Conservation (phyloP, 768 basidiomycete species). For the Clitopilus hobsonii region DNA sequence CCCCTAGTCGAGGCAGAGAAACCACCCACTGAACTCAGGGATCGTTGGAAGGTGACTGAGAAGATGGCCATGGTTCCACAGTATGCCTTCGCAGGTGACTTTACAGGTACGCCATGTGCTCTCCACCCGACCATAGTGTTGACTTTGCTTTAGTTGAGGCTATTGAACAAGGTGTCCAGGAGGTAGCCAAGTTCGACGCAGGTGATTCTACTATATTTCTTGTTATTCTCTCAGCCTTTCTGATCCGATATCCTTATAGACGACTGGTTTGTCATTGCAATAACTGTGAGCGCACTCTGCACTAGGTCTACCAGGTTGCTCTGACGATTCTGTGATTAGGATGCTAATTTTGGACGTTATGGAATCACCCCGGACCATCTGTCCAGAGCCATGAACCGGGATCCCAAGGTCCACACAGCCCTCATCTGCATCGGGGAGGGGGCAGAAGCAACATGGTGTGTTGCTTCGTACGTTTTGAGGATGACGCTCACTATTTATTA, state of each 20-base stretch:
- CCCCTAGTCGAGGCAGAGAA: slow-evolving; percentile 44
- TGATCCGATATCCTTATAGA: slow-evolving; percentile 32
- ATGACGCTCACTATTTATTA: slow-evolving; percentile 13
- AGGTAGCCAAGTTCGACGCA: slow-evolving; percentile 58
- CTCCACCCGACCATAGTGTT: not conserved
- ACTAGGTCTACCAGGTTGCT: not conserved
- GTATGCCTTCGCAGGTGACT: slow-evolving; percentile 66
- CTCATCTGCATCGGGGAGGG: slow-evolving; percentile 69
- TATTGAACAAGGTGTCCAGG: slow-evolving; percentile 55
- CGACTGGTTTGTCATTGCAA: slow-evolving; percentile 68
- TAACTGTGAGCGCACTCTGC: slow-evolving; percentile 35
- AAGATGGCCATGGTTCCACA: slow-evolving; percentile 68
- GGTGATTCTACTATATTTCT: slow-evolving; percentile 28
- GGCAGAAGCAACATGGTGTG: slow-evolving; percentile 58
- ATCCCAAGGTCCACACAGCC: slow-evolving; percentile 64
- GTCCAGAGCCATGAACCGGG: slow-evolving; percentile 48
- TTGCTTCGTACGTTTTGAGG: not conserved
- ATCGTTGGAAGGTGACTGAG: slow-evolving; percentile 63
- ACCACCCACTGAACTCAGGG: slow-evolving; percentile 46
- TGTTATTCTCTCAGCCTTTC: not conserved
- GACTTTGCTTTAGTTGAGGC: slow-evolving; percentile 45
- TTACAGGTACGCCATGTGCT: slow-evolving; percentile 38
- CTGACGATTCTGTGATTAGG: slow-evolving; percentile 20
- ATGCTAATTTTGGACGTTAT: slow-evolving; percentile 66
- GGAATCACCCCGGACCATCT: slow-evolving; percentile 56